Evolutionary conservation across 108 stramenopile genomes (phyloP), one percentile per base, ranked within the genome.

Genomic region (Thalassiosira profunda): DNA sequence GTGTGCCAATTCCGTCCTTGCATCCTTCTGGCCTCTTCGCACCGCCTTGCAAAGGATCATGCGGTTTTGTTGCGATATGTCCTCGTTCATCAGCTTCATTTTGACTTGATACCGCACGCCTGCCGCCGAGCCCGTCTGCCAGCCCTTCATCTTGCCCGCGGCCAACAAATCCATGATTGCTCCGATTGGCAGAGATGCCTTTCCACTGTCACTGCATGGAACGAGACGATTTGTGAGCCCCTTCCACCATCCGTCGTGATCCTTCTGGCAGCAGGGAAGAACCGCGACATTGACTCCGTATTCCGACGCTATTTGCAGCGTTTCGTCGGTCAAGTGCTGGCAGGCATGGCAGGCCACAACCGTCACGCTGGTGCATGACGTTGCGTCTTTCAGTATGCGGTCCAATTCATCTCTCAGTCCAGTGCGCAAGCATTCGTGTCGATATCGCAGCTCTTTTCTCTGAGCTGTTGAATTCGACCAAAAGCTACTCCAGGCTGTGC

Each of bases 291-390:
- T 79, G 17, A 88, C 90, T 36, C 87, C 87, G 49, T 79, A 87
- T 23, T 60, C 66, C 45, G 74, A 78, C 8, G 84, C 79, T 54
- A 91, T 88, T 55, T 76, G 41, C 41, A 91, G 31, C 14, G 76
- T 85, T 69, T 91, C 87, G 20, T 88, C 87, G 2, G 85, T 84
- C 26, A 91, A 57, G 62, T 91, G 90, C 76, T 91, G 90, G 62
- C 90, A 91, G 40, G 90, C 90, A 68, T 91, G 90, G 60, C 90
- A 91, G 7, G 90, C 90, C 10, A 88, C 86, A 8, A 91, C 86
- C 6, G 87, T 70, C 28, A 91, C 76, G 17, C 68, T 52, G 9
- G 71, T 17, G 18, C 63, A 58, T 58, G 29, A 52, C 33, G 63
- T 67, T 5, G 64, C 63, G 15, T 63, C 28, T 8, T 33, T 3